phyloP scores from a whole-genome alignment of 108 stramenopile genomes.

The Pseudonitzschia pungens region DNA sequence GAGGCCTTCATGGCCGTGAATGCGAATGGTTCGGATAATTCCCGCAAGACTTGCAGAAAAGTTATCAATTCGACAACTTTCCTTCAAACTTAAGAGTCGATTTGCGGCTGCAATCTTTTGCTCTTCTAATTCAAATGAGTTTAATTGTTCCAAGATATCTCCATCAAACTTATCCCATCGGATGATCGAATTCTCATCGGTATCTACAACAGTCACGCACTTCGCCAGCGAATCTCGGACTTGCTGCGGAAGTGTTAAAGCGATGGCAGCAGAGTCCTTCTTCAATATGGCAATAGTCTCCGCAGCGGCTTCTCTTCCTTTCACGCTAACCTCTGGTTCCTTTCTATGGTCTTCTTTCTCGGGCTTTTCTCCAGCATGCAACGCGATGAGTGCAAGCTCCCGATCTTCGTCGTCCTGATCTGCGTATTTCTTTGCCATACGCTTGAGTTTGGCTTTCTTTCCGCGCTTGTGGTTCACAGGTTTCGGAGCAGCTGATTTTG shows the following conservation, averaged over 20 bases:
- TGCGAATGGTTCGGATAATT: constrained; percentile 76
- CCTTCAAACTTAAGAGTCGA: constrained; percentile 60
- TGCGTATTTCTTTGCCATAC: constrained; percentile 78
- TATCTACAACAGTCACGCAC: constrained; percentile 60
- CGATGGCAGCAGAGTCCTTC: constrained; percentile 60
- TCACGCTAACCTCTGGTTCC: constrained; percentile 39
- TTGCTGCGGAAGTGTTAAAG: constrained; percentile 49
- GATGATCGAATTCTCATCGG: constrained; percentile 41
- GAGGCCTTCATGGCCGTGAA: constrained; percentile 64
- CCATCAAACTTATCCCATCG: constrained; percentile 90
- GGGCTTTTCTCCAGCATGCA: constrained; percentile 80
- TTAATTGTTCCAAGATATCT: constrained; percentile 74
- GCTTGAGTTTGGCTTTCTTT: constrained; percentile 69
- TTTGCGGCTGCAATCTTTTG: constrained; percentile 63
- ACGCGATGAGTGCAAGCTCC: constrained; percentile 85
- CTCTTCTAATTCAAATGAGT: constrained; percentile 50
- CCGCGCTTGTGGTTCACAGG: constrained; percentile 54
- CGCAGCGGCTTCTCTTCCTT: constrained; percentile 64
- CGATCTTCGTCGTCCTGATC: constrained; percentile 98
- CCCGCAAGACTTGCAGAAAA: constrained; percentile 84
- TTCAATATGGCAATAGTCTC: constrained; percentile 69
- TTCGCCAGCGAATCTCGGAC: constrained; percentile 53
- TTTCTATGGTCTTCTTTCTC: constrained; percentile 48
- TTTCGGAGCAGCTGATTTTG: neutral
- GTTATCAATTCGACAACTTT: constrained; percentile 68